These are phyloP conservation scores for Salix exigua DNA, from an alignment of 345 rosid species.

Conservation along the genomic window DNA sequence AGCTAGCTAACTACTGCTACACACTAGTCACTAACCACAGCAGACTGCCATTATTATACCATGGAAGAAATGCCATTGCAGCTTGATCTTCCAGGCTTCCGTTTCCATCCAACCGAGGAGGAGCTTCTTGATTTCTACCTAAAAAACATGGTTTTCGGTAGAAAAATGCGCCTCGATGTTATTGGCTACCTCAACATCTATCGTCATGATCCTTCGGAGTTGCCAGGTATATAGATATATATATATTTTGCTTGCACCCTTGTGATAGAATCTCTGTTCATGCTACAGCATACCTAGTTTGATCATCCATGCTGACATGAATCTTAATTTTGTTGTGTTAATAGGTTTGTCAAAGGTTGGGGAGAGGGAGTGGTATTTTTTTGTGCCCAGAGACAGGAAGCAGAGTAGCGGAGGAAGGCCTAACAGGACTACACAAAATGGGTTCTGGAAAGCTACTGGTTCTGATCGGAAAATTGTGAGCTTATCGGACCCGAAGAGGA, in stretches of 20 bases:
- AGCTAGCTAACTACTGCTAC: too few relatives aligned
- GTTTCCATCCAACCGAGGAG: conserved; percentile 94
- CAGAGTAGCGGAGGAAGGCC: conserved; percentile 86
- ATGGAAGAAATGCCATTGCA: conserved; percentile 35
- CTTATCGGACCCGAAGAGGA: conserved; percentile 59
- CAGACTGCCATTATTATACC: neutral
- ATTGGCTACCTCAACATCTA: conserved; percentile 74
- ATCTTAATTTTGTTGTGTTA: neutral
- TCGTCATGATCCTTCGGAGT: conserved; percentile 68
- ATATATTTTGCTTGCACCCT: neutral
- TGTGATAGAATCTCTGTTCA: neutral
- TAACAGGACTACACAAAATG: conserved; percentile 71
- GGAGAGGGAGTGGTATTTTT: conserved; percentile 93
- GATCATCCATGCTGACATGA: neutral
- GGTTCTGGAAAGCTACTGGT: conserved; percentile 98
- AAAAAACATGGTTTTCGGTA: conserved; percentile 59
- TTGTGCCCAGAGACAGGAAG: conserved; percentile 87
- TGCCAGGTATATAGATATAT: conserved; percentile 53
- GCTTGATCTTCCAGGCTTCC: conserved; percentile 73
- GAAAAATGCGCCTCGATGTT: conserved; percentile 36
- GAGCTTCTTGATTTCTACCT: conserved; percentile 89
- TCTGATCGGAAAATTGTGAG: conserved; percentile 76
- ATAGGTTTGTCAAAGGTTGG: conserved; percentile 73
- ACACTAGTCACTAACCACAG: neutral
- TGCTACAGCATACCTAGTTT: neutral